Conservation (phyloP, 2,329 filamentous ascomycete genomes). For the Neopestalotiopsis sp. region DNA sequence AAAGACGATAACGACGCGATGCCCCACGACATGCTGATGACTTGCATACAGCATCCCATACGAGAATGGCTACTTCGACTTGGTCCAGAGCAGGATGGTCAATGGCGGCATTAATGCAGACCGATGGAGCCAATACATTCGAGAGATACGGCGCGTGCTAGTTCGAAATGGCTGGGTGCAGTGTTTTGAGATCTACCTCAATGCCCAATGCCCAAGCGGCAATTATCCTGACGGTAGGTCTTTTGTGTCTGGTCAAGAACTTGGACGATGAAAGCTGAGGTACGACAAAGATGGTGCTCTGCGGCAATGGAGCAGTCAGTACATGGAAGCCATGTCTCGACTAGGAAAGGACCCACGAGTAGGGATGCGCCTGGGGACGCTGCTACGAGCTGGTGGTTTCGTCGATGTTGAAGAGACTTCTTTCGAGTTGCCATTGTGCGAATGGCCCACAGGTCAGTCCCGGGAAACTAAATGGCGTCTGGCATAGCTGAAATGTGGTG, state of each 20-base stretch:
- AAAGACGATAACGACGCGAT: not conserved
- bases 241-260: not conserved
- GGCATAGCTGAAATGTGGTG: not conserved
- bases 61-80: constrained; percentile 73
- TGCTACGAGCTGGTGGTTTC: constrained; percentile 69
- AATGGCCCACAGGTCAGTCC: constrained; percentile 68
- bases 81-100: constrained; percentile 81
- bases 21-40: constrained; percentile 23
- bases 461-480: not conserved
- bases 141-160: constrained; percentile 75
- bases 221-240: constrained; percentile 65
- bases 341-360: constrained; percentile 71
- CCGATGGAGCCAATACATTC: constrained; percentile 78
- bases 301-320: constrained; percentile 69
- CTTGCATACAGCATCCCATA: constrained; percentile 49
- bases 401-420: constrained; percentile 68
- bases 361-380: constrained; percentile 62
- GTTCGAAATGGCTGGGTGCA: constrained; percentile 85
- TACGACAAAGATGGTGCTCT: constrained; percentile 62
- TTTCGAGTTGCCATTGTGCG: constrained; percentile 72
- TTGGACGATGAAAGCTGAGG: constrained; percentile 3
- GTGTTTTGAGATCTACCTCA: constrained; percentile 86
- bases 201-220: constrained; percentile 85
- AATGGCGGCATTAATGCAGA: constrained; percentile 72
- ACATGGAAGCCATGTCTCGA: constrained; percentile 63